A percentile compares a stretch with the other conserved stretches of the same genome.
Evolutionary conservation across 495 filamentous ascomycete genomes (phyloP).

Genomic region (Penicillium egyptiacum): DNA sequence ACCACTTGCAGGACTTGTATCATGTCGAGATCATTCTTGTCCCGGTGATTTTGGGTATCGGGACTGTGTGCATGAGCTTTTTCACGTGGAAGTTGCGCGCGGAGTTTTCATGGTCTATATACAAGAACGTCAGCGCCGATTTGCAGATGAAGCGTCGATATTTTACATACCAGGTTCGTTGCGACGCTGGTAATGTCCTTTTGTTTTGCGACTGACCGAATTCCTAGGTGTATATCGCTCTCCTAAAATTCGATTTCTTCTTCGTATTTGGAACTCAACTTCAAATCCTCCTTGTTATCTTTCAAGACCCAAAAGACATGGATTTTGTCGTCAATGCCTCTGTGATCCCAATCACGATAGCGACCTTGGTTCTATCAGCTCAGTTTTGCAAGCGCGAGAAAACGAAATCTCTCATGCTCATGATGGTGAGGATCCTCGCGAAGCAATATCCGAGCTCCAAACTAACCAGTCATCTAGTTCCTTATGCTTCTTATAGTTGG

Average conservation of each 20-base stretch:
- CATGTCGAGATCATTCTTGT: slow-evolving; percentile 22
- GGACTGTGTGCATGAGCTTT: slow-evolving; percentile 16
- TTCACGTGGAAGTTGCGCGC: slow-evolving; percentile 26
- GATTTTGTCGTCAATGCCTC: slow-evolving; percentile 20
- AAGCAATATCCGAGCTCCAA: background rate
- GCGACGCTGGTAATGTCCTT: background rate
- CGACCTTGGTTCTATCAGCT: slow-evolving; percentile 12
- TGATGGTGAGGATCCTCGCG: slow-evolving; percentile 13
- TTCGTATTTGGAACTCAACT: slow-evolving; percentile 26
- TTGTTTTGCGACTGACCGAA: background rate
- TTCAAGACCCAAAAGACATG: background rate
- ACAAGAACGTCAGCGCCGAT: slow-evolving; percentile 23
- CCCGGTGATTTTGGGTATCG: slow-evolving; percentile 20
- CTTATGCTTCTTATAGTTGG: slow-evolving; percentile 17
- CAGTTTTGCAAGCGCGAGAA: slow-evolving; percentile 21
- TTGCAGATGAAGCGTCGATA: slow-evolving; percentile 24
- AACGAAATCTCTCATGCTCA: slow-evolving; percentile 12
- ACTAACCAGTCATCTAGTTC: slow-evolving; percentile 15
- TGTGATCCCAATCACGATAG: slow-evolving; percentile 18
- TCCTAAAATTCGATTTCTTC: slow-evolving; percentile 27
- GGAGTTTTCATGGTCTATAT: slow-evolving; percentile 22
- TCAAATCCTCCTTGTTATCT: slow-evolving; percentile 19
- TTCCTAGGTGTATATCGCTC: slow-evolving; percentile 22
- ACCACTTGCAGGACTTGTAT: slow-evolving; percentile 8
- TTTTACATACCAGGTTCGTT: slow-evolving; percentile 18